phyloP scores from a whole-genome alignment of 2,329 filamentous ascomycete species.

The Nemania sp. region DNA sequence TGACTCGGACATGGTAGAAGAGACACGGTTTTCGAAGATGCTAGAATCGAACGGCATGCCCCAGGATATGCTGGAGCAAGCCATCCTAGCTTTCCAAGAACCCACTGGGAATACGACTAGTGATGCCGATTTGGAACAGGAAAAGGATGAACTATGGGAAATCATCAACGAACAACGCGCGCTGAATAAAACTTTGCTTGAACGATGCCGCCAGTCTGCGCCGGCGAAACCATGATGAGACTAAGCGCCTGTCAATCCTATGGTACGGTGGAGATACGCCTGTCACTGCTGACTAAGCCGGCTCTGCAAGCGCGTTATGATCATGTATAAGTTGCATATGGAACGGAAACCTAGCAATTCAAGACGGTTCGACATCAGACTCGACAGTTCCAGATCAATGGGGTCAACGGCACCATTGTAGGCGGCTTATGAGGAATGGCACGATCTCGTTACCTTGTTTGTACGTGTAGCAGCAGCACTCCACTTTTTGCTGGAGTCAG shows the following conservation, averaged over 20 bases:
- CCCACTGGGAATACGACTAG: slow-evolving; percentile 35
- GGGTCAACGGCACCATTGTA: too few species aligned
- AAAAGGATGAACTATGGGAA: slow-evolving; percentile 50
- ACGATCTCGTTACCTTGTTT: slow-evolving; percentile 4
- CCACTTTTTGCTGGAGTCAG: slow-evolving; percentile 16
- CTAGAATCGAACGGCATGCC: slow-evolving; percentile 53
- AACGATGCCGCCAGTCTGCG: slow-evolving; percentile 37
- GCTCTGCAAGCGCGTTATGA: too few species aligned
- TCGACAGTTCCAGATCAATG: neutral
- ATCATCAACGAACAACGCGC: slow-evolving; percentile 50
- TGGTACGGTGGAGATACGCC: neutral
- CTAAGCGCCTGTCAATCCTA: neutral
- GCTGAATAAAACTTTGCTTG: slow-evolving; percentile 46
- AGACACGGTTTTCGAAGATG: slow-evolving; percentile 51
- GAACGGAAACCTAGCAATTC: slow-evolving; percentile 5
- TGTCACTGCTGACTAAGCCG: neutral
- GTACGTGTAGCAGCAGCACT: neutral
- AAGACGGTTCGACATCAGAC: neutral
- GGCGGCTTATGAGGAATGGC: too few species aligned
- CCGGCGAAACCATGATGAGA: slow-evolving; percentile 32
- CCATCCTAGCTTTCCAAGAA: slow-evolving; percentile 51
- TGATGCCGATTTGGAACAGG: slow-evolving; percentile 43
- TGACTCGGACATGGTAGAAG: slow-evolving; percentile 44
- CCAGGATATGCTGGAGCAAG: slow-evolving; percentile 51
- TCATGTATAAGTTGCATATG: neutral